Base-by-base conservation (phyloP, 176 grass and related monocot genomes). In the Triticum turgidum region DNA sequence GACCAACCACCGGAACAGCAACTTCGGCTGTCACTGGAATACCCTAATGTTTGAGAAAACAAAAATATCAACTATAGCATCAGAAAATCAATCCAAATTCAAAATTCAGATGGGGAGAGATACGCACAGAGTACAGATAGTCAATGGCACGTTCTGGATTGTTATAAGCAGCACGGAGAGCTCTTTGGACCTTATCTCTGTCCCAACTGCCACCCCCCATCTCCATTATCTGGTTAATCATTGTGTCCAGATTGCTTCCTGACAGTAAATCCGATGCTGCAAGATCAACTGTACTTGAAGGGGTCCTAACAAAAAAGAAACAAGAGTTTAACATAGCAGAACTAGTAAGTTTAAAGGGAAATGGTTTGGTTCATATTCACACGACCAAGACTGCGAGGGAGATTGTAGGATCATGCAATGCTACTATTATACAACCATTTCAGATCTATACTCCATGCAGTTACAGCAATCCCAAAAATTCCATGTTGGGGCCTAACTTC, bases 201-300 rank as follows among this genome's bases (percentile, higher is more conserved):
- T 99, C 97, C 97, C 97, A 99, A 74, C 87, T 96, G 44, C 97
- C 97, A 80, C 94, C 94, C 65, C 97, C 97, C 97, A 99, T 96
- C 67, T 99, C 97, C 90, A 96, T 92, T 84, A 99, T 83, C 82
- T 93, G 97, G 80, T 79, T 91, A 89, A 96, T 86, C 68, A 86
- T 79, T 73, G 85, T 88, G 21, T 96, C 97, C 38, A 94, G 14
- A 73, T 91, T 92, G 90, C 59, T 89, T 76, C 87, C 90, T 1
- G 92, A 80, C 42, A 96, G 49, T 86, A 94, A 62, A 85, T 83
- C 92, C 65, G 93, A 96, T 91, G 88, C 86, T 79, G 92, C 86
- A 89, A 91, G 87, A 73, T 85, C 90, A 84, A 82, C 71, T 45
- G 66, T 69, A 47, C 91, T 86, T n/a, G 51, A 89, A 79, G 91